Evolutionary conservation across 225 moss, liverwort and hornwort genomes (phyloP), one percentile per base, ranked within the genome.

Genomic region (Ulota crispa): DNA sequence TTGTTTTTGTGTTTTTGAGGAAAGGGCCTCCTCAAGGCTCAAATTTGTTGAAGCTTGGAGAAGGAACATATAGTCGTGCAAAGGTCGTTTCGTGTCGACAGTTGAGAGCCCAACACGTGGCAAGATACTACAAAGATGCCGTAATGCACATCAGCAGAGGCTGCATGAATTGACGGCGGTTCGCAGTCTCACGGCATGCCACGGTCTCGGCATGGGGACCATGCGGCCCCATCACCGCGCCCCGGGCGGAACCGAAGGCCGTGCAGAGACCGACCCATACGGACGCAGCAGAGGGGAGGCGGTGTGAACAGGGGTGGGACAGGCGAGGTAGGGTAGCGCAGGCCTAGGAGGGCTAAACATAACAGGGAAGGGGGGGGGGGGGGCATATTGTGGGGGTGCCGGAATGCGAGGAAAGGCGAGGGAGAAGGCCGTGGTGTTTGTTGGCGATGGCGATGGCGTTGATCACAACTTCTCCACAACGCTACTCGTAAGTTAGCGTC

Each of bases 111-210:
- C 64, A 77, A 43, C 77, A 63, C 53, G 52, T 64, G 54, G 72
- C 19, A 72, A 81, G 73, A 65, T 81, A 6, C 73, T 21, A 28
- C 16, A 23, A 54, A 55, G 65, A 52, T 64, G 53, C 73, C 18
- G 26, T 54, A n/a, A 26, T 2, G 32, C 59, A 31, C 79, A 31
- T 14, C 30, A 13, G 70, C 42, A 61, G 31, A 66, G 67, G 66
- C 12, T 41, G 19, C 42, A 67, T 75, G 74, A 56, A 66, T 81
- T 81, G 56, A 74, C 81, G 66, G 81, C 54, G 73, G 12, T 45
- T 62, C 60, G 24, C 70, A 20, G 47, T 19, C 3, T n/a, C n/a
- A 11, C 68, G n/a, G 61, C 75, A 59, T 42, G 75, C 28, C 19
- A 28, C 71, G 28, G 52, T 13, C 64, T 20, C 64, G 81, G 56